Conservation (phyloP, 225 moss, liverwort and hornwort genomes). For the Sphagnum tenellum region DNA sequence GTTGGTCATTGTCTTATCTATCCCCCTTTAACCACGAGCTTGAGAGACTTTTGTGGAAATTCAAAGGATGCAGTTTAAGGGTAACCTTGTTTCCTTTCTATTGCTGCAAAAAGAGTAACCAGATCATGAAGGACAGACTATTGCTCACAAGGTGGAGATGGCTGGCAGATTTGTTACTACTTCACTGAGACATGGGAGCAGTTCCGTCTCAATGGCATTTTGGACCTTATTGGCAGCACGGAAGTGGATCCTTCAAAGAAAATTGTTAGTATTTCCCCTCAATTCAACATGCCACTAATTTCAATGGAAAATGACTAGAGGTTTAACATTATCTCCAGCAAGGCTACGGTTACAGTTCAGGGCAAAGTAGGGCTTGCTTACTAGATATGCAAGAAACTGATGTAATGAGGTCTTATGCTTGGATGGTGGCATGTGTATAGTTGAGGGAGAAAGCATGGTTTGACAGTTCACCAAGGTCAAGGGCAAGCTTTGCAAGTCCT, state of each 20-base stretch:
- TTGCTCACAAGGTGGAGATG: no score
- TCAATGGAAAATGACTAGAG: no score
- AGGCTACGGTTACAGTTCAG: no score
- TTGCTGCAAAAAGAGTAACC: background rate
- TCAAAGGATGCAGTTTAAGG: background rate
- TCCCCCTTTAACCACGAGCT: background rate
- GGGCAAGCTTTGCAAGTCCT: conserved; percentile 55
- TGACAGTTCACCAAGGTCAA: conserved; percentile 54
- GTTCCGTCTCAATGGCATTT: conserved; percentile 71
- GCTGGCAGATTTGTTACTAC: conserved; percentile 67
- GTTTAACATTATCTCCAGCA: no score
- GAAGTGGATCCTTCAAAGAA: conserved; percentile 43
- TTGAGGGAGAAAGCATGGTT: conserved; percentile 73
- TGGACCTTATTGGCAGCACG: conserved; percentile 49
- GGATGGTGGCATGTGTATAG: conserved; percentile 18
- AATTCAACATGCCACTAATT: no score
- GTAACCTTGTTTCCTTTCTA: background rate
- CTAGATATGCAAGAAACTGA: no score
- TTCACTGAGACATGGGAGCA: conserved; percentile 94
- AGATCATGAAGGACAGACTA: background rate
- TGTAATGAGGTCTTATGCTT: background rate
- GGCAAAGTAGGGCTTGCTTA: no score
- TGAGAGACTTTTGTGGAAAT: background rate
- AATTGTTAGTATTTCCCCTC: conserved; percentile 25
- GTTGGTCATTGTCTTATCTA: background rate